Evolutionary conservation across 1,284 basidiomycete species (phyloP).

Genomic region (Ustilago trichophora): DNA sequence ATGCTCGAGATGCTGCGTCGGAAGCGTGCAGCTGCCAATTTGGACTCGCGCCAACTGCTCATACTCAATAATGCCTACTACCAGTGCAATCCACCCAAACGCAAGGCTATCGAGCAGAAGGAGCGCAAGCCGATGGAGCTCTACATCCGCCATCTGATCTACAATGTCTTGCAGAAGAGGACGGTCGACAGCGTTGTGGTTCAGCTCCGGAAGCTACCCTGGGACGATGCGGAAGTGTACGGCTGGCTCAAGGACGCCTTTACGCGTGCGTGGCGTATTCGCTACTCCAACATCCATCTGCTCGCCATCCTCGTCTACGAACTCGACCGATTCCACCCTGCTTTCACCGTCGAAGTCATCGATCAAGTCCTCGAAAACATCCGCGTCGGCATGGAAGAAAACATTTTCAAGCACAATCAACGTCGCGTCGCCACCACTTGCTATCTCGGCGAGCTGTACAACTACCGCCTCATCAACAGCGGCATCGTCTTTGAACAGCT

Average conservation of each 20-base stretch:
- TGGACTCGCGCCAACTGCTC: conserved; percentile 87
- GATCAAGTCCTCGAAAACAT: conserved; percentile 95
- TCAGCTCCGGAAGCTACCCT: conserved; percentile 89
- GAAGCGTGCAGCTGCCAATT: conserved; percentile 89
- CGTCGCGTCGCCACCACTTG: conserved; percentile 87
- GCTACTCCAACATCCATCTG: conserved; percentile 87
- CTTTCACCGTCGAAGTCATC: conserved; percentile 85
- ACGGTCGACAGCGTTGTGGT: conserved; percentile 92
- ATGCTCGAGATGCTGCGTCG: conserved; percentile 92
- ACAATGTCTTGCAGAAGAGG: conserved; percentile 87
- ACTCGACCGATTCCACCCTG: conserved; percentile 87
- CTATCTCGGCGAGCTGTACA: conserved; percentile 96
- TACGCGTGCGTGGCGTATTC: conserved; percentile 95
- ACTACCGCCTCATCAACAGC: conserved; percentile 90
- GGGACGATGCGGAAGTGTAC: conserved; percentile 78
- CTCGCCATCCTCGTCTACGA: conserved; percentile 93
- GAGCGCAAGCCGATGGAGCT: conserved; percentile 86
- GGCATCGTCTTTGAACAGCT: conserved; percentile 90
- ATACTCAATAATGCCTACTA: conserved; percentile 98
- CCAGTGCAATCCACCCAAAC: conserved; percentile 97
- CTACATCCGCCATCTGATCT: conserved; percentile 91
- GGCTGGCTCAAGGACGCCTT: conserved; percentile 77
- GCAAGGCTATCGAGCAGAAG: conserved; percentile 83
- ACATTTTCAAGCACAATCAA: conserved; percentile 94
- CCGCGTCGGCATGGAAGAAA: conserved; percentile 84